Conservation (phyloP, 106 monocot species). For the Dioscorea dumetorum region DNA sequence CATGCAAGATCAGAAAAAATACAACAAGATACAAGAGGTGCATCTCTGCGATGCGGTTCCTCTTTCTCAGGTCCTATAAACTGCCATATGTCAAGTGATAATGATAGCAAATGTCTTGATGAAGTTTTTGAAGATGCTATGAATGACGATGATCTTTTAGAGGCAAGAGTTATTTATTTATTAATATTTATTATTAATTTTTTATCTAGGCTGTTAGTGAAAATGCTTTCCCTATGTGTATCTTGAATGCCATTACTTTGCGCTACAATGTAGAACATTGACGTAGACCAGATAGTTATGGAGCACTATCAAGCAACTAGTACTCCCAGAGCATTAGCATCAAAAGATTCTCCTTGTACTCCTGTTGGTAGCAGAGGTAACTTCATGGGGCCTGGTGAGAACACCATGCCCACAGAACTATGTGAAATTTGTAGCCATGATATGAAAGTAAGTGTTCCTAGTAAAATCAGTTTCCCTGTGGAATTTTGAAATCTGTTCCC, state of each 20-base stretch:
- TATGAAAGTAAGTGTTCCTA: conserved; percentile 41
- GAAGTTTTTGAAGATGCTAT: conserved; percentile 38
- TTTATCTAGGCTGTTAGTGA: not conserved
- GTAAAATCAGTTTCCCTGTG: not conserved
- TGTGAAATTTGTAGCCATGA: conserved; percentile 67
- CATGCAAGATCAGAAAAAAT: conserved; percentile 8
- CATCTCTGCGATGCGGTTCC: conserved; percentile 5
- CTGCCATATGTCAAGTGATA: conserved; percentile 1
- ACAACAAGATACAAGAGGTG: conserved; percentile 15
- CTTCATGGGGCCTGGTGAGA: conserved; percentile 3
- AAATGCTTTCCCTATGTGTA: not conserved
- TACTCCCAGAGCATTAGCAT: conserved; percentile 46
- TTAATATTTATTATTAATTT: no score
- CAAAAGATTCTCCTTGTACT: conserved; percentile 36
- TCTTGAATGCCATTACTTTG: not conserved
- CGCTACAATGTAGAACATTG: conserved; percentile 61
- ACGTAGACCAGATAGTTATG: conserved; percentile 90
- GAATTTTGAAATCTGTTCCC: not conserved
- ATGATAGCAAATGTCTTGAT: no score
- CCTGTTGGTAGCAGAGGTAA: conserved; percentile 16
- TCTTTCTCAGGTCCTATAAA: conserved; percentile 12
- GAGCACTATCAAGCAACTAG: conserved; percentile 66
- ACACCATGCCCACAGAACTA: conserved; percentile 47
- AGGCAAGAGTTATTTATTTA: not conserved
- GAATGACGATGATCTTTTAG: conserved; percentile 61